Conservation (phyloP, 352 stramenopile genomes). For the Globisporangium emineosum region DNA sequence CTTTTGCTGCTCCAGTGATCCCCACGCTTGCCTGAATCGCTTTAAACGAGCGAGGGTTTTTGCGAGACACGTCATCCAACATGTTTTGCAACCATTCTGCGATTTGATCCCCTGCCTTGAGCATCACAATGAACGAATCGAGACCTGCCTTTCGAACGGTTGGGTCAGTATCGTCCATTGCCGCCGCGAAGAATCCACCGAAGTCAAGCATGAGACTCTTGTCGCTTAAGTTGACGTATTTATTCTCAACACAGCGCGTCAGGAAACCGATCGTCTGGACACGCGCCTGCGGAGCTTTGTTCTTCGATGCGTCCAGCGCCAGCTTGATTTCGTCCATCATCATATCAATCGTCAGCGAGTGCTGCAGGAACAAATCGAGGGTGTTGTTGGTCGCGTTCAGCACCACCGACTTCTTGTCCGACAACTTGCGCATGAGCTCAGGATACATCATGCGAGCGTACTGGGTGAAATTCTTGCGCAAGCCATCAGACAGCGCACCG, state of each 20-base stretch:
- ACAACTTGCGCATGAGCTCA: conserved; percentile 79
- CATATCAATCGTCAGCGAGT: conserved; percentile 82
- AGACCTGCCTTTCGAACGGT: conserved; percentile 76
- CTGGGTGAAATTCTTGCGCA: conserved; percentile 80
- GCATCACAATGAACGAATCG: conserved; percentile 55
- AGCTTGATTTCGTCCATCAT: conserved; percentile 86
- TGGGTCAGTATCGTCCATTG: conserved; percentile 76
- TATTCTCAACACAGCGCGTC: conserved; percentile 65
- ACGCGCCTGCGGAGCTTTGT: conserved; percentile 76
- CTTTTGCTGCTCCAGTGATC: conserved; percentile 5
- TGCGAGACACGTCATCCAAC: conserved; percentile 62
- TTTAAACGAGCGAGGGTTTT: conserved; percentile 73
- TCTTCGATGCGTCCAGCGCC: conserved; percentile 67
- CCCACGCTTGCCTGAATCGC: conserved; percentile 55
- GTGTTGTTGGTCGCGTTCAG: conserved; percentile 82
- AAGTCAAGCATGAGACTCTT: conserved; percentile 64
- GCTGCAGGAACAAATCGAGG: conserved; percentile 75
- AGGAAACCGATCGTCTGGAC: conserved; percentile 77
- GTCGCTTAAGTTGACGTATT: conserved; percentile 58
- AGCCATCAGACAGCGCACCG: conserved; percentile 67
- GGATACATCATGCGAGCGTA: conserved; percentile 75
- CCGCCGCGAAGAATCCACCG: conserved; percentile 51
- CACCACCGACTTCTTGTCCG: conserved; percentile 86
- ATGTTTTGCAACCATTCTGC: conserved; percentile 51
- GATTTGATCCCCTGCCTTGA: conserved; percentile 50